Evolutionary conservation across 495 filamentous ascomycete genomes (phyloP).

Genomic region (Lophiotrema nucula): DNA sequence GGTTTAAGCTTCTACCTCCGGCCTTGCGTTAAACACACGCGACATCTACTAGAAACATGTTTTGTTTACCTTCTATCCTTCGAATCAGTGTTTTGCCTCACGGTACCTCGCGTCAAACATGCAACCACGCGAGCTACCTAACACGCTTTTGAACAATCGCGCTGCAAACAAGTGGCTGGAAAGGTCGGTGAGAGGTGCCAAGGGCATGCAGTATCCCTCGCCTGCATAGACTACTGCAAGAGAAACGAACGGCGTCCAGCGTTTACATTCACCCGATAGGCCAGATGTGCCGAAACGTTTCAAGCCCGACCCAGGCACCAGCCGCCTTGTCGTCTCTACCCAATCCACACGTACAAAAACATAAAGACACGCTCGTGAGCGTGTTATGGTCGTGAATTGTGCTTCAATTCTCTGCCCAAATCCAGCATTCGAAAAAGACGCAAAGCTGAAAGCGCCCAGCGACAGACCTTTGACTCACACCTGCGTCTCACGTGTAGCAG

Average conservation of each 20-base stretch:
- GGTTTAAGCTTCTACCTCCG: too few species aligned
- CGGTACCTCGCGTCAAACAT: too few species aligned
- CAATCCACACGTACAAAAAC: slow-evolving; percentile 31
- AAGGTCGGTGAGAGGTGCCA: too few species aligned
- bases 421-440: slow-evolving; percentile 25
- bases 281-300: slow-evolving; percentile 24
- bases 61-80: too few species aligned
- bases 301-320: slow-evolving; percentile 27
- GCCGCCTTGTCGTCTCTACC: not conserved
- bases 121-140: too few species aligned
- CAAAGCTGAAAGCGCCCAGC: slow-evolving; percentile 16
- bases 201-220: too few species aligned
- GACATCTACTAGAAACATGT: too few species aligned
- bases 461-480: slow-evolving; percentile 39
- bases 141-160: too few species aligned
- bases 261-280: slow-evolving; percentile 26
- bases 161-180: too few species aligned
- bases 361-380: slow-evolving; percentile 26
- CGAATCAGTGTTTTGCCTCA: too few species aligned
- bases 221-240: slow-evolving; percentile 31
- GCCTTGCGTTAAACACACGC: too few species aligned
- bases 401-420: slow-evolving; percentile 28
- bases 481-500: slow-evolving; percentile 34
- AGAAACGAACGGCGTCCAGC: slow-evolving; percentile 1
- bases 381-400: slow-evolving; percentile 34